Evolutionary conservation across 2,329 filamentous ascomycete species (phyloP), one percentile per base, ranked within the genome.

Genomic region (Aspergillus sp.): DNA sequence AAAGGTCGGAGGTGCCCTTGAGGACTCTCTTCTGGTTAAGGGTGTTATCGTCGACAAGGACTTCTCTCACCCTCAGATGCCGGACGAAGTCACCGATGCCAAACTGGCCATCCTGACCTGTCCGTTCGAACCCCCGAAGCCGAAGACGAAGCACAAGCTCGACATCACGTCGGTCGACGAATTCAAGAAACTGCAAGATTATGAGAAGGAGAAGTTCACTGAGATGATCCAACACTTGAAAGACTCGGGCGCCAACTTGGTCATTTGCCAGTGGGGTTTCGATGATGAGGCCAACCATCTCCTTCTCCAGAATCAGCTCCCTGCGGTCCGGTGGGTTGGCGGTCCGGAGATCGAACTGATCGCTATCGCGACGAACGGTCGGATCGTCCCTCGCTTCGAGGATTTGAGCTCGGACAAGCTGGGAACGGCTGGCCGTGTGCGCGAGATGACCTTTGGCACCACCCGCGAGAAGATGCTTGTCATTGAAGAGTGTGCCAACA

Each of bases 141-240:
- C 94, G 63, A 99, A 99, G 85, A 99, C 94, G 45, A 99, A 99
- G 84, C 94, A 99, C 78, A 96, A 97, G 81, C 84, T 99, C 57
- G 94, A 99, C 69, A 99, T 99, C 70, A 94, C 91, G 52, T 89
- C 87, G 40, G 93, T 99, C 6, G 93, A 97, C 64, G 94, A 99
- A 78, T 99, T 96, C 82, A 97, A 96, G 81, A 94, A 95, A 77
- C 79, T 99, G 60, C 94, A 99, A 71, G 89, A 82, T 64, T 99
- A 99, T 78, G 94, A 99, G 77, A 87, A 87, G 65, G 88, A 90
- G 71, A 99, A 97, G 78, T 99, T 99, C 71, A 84, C 90, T 54
- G 93, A 97, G 78, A 99, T 99, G 94, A 97, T 99, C 65, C 82
- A 95, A 71, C 89, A 97, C 76, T 94, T 99, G 80, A 99, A 99